These are phyloP conservation scores for Blumeriella jaapii DNA, from an alignment of 2,329 filamentous ascomycete genomes.

Conservation along the genomic window DNA sequence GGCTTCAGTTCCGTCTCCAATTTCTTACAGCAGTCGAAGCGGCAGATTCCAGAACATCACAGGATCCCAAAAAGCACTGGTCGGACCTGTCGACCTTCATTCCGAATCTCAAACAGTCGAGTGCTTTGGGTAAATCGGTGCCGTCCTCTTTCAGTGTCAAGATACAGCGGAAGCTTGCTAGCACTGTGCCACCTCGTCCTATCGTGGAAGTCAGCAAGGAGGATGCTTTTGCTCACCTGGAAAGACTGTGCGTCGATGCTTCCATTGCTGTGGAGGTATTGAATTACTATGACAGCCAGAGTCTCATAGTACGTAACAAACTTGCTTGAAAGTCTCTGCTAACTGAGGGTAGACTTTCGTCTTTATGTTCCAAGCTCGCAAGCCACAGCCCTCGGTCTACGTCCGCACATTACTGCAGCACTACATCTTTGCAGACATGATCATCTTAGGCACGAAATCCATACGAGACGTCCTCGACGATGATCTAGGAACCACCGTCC, in stretches of 20 bases:
- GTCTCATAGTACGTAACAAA: slow-evolving; percentile 47
- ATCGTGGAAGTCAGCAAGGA: slow-evolving; percentile 69
- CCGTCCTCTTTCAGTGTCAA: slow-evolving; percentile 80
- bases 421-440: slow-evolving; percentile 62
- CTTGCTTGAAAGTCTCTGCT: slow-evolving; percentile 1
- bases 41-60: slow-evolving; percentile 37
- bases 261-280: slow-evolving; percentile 57
- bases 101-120: slow-evolving; percentile 45
- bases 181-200: slow-evolving; percentile 83
- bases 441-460: slow-evolving; percentile 54
- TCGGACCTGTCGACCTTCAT: slow-evolving; percentile 33
- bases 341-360: slow-evolving; percentile 50
- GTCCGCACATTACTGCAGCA: slow-evolving; percentile 70
- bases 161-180: slow-evolving; percentile 82
- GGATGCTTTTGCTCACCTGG: slow-evolving; percentile 59
- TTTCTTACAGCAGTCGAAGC: slow-evolving; percentile 44
- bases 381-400: slow-evolving; percentile 73
- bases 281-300: slow-evolving; percentile 55
- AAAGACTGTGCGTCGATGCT: slow-evolving; percentile 60
- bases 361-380: slow-evolving; percentile 62
- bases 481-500: slow-evolving; percentile 65
- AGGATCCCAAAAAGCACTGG: slow-evolving; percentile 32
- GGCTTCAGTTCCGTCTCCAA: slow-evolving; percentile 54
- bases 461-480: slow-evolving; percentile 68
- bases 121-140: slow-evolving; percentile 51